Evolutionary conservation across 768 basidiomycete genomes (phyloP).

Genomic region (Leccinum longicurvipes): DNA sequence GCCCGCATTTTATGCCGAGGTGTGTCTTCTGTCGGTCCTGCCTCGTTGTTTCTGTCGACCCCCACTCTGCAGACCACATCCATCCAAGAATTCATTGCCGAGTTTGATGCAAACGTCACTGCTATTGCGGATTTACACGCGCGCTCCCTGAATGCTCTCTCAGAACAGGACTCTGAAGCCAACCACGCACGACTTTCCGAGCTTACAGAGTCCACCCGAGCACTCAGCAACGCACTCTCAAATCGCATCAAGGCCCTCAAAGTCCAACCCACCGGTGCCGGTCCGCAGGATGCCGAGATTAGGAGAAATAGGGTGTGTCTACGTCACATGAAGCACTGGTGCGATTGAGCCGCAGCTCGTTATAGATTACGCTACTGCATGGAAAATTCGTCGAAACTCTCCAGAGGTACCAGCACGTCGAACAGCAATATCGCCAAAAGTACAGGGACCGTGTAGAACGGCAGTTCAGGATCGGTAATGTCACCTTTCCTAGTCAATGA

Average conservation of each 20-base stretch:
- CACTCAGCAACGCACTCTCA: slow-evolving; percentile 55
- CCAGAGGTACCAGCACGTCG: slow-evolving; percentile 74
- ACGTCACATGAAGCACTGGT: neutral
- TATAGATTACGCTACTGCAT: slow-evolving; percentile 57
- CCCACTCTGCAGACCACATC: slow-evolving; percentile 39
- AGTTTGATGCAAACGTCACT: slow-evolving; percentile 44
- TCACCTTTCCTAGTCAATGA: neutral
- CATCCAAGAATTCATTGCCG: slow-evolving; percentile 44
- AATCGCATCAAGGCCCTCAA: slow-evolving; percentile 57
- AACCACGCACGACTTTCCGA: slow-evolving; percentile 50
- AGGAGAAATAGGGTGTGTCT: slow-evolving; percentile 35
- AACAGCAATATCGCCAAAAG: slow-evolving; percentile 64
- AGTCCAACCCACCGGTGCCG: slow-evolving; percentile 31
- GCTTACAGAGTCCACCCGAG: slow-evolving; percentile 56
- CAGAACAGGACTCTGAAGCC: slow-evolving; percentile 42
- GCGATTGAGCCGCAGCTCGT: neutral
- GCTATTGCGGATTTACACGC: slow-evolving; percentile 48
- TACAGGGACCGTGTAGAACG: slow-evolving; percentile 67
- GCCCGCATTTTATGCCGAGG: slow-evolving; percentile 34
- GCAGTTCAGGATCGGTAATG: slow-evolving; percentile 72
- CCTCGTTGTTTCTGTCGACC: neutral
- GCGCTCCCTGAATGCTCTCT: slow-evolving; percentile 47
- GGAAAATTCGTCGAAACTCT: slow-evolving; percentile 72
- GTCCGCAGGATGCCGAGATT: slow-evolving; percentile 43
- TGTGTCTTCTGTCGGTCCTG: slow-evolving; percentile 1